Conservation (phyloP, 331 rosid genomes). For the Quercus tomentella region DNA sequence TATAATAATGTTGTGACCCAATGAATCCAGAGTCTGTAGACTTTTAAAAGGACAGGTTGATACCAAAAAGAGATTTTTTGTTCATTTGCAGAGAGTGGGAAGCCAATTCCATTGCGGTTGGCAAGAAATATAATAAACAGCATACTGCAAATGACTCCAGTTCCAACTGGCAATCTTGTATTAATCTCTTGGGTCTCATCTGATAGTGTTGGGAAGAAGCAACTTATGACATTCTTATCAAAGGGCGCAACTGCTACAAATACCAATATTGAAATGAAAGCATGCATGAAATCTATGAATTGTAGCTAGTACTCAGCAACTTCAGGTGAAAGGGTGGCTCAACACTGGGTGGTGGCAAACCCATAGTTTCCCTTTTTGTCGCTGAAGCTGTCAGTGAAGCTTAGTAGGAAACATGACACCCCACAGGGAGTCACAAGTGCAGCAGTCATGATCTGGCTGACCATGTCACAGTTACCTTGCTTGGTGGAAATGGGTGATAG, state of each 20-base stretch:
- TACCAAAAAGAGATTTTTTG: neutral
- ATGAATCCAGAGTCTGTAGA: neutral
- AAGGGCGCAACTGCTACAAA: constrained; percentile 73
- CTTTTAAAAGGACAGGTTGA: neutral
- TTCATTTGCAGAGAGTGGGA: constrained; percentile 59
- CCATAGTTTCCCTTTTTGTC: constrained; percentile 70
- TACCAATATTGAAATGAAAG: constrained; percentile 67
- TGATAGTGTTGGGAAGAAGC: constrained; percentile 77
- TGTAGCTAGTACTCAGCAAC: constrained; percentile 44
- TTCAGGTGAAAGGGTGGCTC: constrained; percentile 39
- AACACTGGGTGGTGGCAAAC: constrained; percentile 61
- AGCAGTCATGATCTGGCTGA: constrained; percentile 57
- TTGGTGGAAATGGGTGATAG: constrained; percentile 71
- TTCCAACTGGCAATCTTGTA: constrained; percentile 65
- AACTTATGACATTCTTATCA: constrained; percentile 66
- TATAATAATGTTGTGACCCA: neutral
- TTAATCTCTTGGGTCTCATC: constrained; percentile 58
- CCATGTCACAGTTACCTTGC: constrained; percentile 60
- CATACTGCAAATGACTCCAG: constrained; percentile 69
- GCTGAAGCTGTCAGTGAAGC: constrained; percentile 78
- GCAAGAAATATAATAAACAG: constrained; percentile 73
- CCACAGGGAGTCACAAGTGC: constrained; percentile 61
- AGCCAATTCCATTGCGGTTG: constrained; percentile 80
- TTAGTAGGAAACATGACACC: constrained; percentile 48
- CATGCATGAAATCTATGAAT: constrained; percentile 73